Conservation (phyloP, 345 rosid genomes). For the Eucalyptus erythrocorys region DNA sequence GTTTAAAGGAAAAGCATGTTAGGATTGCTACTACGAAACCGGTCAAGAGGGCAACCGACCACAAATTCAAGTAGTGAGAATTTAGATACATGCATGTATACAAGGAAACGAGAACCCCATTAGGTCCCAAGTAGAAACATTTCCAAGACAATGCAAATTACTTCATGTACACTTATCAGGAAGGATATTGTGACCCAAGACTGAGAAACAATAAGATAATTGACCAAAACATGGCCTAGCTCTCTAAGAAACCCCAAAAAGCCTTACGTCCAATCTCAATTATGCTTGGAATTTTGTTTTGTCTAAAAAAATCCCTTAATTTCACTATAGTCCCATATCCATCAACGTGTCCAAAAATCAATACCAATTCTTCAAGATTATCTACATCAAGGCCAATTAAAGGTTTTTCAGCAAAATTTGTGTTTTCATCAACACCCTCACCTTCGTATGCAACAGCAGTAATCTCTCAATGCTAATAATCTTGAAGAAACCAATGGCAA, state of each 20-base stretch:
- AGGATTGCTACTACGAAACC: conserved; percentile 2
- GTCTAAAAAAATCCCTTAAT: background rate
- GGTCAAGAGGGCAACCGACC: conserved; percentile 61
- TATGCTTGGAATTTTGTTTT: rapidly evolving
- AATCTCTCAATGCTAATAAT: rapidly evolving
- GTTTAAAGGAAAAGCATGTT: conserved; percentile 14
- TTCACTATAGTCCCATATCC: background rate
- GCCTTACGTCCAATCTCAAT: background rate
- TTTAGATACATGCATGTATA: conserved; percentile 43
- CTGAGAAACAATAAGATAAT: background rate
- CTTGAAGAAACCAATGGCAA: background rate
- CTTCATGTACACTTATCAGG: background rate
- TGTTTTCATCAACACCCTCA: background rate
- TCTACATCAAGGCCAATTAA: background rate
- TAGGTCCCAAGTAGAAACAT: background rate
- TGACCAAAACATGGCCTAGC: background rate
- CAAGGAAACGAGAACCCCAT: no score
- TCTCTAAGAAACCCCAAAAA: background rate
- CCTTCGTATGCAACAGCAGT: rapidly evolving
- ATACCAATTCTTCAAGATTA: background rate
- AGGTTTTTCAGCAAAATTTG: background rate
- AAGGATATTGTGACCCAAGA: background rate
- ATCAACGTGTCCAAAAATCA: background rate
- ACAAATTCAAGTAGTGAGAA: conserved; percentile 55
- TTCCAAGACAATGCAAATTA: background rate